phyloP scores from a whole-genome alignment of 225 moss, liverwort and hornwort species.

The Pleurozium schreberi region DNA sequence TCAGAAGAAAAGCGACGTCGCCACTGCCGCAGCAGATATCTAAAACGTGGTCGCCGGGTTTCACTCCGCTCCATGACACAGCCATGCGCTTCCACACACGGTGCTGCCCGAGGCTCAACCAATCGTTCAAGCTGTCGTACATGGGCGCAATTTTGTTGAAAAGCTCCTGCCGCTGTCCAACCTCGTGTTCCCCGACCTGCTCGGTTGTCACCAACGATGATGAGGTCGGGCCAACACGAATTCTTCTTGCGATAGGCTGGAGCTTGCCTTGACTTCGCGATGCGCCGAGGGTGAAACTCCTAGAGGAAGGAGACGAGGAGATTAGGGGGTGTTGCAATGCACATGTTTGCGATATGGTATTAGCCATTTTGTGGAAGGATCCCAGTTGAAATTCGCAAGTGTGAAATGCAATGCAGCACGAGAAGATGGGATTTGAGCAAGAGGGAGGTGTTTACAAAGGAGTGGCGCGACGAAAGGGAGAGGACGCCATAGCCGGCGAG shows the following conservation, averaged over 20 bases:
- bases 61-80: conserved; percentile 80
- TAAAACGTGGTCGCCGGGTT: conserved; percentile 45
- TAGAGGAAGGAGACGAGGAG: background rate
- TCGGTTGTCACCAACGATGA: conserved; percentile 23
- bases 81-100: conserved; percentile 98
- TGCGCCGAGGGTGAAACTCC: background rate
- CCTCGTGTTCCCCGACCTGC: conserved; percentile 40
- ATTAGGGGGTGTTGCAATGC: background rate
- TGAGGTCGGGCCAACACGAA: background rate
- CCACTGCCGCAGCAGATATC: conserved; percentile 99
- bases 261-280: background rate
- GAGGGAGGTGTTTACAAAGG: background rate
- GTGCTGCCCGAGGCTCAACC: conserved; percentile 85
- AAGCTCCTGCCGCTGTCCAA: conserved; percentile 54
- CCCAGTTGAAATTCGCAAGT: background rate
- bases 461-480: background rate
- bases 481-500: background rate
- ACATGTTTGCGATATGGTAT: background rate
- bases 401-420: background rate
- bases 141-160: conserved; percentile 87
- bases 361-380: background rate
- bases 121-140: conserved; percentile 89
- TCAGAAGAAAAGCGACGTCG: conserved; percentile 68
- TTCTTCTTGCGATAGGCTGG: background rate
- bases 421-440: no score